Percentiles rank a stretch among this genome's conserved stretches.
These are phyloP conservation scores for Thelephora ganbajun DNA, from an alignment of 768 basidiomycete genomes.

Conservation along the genomic window DNA sequence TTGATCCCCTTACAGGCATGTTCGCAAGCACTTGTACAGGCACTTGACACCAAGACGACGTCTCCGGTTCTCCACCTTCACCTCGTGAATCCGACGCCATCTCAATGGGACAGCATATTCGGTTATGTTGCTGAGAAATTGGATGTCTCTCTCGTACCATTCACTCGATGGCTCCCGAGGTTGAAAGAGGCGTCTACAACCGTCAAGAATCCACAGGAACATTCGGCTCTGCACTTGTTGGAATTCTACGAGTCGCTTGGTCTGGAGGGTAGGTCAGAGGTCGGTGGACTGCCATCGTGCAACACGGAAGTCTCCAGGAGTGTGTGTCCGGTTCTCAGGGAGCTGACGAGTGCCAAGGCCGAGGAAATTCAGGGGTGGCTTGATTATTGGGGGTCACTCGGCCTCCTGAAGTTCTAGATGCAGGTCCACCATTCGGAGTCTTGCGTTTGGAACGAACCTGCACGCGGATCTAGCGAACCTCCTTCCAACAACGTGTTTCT, in stretches of 20 bases:
- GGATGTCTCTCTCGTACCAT: constrained; percentile 19
- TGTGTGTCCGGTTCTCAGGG: neutral
- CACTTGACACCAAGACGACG: constrained; percentile 10
- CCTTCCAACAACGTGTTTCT: too few relatives aligned
- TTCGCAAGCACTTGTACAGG: constrained; percentile 20
- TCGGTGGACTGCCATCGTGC: neutral
- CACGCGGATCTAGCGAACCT: too few relatives aligned
- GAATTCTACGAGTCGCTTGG: neutral
- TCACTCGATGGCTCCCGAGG: constrained; percentile 19
- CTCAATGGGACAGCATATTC: constrained; percentile 20
- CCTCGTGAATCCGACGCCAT: constrained; percentile 24
- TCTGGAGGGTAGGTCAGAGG: neutral
- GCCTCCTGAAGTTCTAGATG: neutral
- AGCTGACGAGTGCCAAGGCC: neutral
- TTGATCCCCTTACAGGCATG: constrained; percentile 31
- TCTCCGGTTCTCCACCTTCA: constrained; percentile 14
- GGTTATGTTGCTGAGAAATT: constrained; percentile 8
- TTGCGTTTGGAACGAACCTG: too few relatives aligned
- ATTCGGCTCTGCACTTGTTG: neutral
- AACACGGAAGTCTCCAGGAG: neutral
- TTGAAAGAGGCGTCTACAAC: constrained; percentile 9
- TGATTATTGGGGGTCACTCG: neutral
- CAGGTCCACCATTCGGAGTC: neutral
- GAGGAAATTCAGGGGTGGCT: neutral
- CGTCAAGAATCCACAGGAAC: neutral